phyloP scores from a whole-genome alignment of 441 rosid species.

The Lepidium campestre region DNA sequence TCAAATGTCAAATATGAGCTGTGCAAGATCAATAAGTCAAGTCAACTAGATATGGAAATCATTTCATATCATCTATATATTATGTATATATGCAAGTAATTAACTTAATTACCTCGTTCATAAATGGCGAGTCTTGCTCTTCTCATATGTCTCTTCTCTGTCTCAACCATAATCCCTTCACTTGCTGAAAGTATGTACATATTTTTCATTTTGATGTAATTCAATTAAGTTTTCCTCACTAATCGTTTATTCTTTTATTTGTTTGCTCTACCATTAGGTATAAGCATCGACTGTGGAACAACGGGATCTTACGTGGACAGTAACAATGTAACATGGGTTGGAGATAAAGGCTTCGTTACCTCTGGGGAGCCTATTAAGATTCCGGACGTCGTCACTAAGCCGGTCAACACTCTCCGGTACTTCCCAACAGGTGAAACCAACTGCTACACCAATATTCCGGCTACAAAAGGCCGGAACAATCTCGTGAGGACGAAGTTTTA shows the following conservation, averaged over 20 bases:
- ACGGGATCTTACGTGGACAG: conserved; percentile 28
- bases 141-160: too few species aligned
- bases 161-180: too few species aligned
- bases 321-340: conserved; percentile 30
- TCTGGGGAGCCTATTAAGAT: conserved; percentile 11
- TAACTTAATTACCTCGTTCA: too few species aligned
- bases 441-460: conserved; percentile 34
- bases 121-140: too few species aligned
- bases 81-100: neutral
- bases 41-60: neutral
- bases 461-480: conserved; percentile 15
- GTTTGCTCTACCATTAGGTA: neutral
- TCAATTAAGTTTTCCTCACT: neutral
- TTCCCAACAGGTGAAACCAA: conserved; percentile 39
- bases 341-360: conserved; percentile 32
- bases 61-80: conserved; percentile 7
- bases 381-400: conserved; percentile 17
- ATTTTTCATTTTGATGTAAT: neutral
- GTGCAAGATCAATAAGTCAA: neutral
- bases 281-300: conserved; percentile 45
- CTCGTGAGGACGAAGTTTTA: conserved; percentile 21
- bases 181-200: too few species aligned
- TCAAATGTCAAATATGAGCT: neutral
- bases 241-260: neutral
- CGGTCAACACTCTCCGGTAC: conserved; percentile 39